A percentile compares a stretch with the other conserved stretches of the same genome.
phyloP scores from a whole-genome alignment of 495 filamentous ascomycete species.

The Podospora australis region DNA sequence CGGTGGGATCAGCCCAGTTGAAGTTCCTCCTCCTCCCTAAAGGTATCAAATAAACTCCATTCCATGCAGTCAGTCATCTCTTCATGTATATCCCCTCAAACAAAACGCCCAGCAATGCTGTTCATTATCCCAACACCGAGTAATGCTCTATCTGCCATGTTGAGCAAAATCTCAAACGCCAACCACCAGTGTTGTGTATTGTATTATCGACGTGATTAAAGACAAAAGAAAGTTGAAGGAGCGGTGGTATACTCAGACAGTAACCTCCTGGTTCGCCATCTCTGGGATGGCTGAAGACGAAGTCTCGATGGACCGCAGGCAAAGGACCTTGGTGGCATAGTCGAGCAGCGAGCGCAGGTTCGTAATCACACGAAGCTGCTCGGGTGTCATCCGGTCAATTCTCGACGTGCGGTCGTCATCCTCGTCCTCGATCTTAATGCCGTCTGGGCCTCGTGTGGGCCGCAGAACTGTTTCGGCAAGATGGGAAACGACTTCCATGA shows the following conservation, averaged over 20 bases:
- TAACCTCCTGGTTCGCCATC: background rate
- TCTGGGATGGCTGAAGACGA: background rate
- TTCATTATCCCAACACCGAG: too few species aligned
- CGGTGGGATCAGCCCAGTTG: too few species aligned
- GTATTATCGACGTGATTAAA: too few species aligned
- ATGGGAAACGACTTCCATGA: constrained; percentile 4
- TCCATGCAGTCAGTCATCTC: too few species aligned
- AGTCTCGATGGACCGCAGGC: constrained; percentile 1
- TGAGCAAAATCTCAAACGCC: too few species aligned
- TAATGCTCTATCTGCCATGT: too few species aligned
- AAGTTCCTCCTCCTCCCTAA: background rate
- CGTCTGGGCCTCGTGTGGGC: background rate
- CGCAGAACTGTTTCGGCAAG: background rate
- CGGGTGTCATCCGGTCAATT: too few species aligned
- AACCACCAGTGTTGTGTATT: too few species aligned
- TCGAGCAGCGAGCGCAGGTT: constrained; percentile 1
- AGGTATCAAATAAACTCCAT: background rate
- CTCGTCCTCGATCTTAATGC: background rate
- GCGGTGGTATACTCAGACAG: background rate
- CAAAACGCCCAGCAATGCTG: too few species aligned
- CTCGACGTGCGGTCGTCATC: background rate
- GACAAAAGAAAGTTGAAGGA: too few species aligned
- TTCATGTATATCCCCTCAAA: too few species aligned
- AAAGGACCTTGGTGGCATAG: constrained; percentile 1
- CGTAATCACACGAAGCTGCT: constrained; percentile 1